Conservation (phyloP, 108 stramenopile species). For the Nitzschia inconspicua region DNA sequence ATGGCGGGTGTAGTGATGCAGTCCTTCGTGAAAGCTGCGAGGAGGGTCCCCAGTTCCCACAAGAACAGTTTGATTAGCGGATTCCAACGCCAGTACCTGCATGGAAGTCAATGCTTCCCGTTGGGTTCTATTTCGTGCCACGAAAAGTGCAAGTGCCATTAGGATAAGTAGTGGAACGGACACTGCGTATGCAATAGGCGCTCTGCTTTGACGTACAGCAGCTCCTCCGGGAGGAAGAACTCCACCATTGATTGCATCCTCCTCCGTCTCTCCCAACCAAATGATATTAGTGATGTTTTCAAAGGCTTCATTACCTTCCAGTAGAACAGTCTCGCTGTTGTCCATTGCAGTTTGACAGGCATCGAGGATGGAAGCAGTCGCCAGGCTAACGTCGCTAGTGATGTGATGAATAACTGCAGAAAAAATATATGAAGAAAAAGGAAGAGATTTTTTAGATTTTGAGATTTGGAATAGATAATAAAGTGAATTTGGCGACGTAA, state of each 20-base stretch:
- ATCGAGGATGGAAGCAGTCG: constrained; percentile 26
- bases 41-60: constrained; percentile 53
- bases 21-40: constrained; percentile 42
- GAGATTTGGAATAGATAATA: not conserved
- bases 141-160: not conserved
- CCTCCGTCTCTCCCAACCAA: constrained; percentile 25
- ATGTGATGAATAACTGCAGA: constrained; percentile 3
- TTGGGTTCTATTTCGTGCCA: not conserved
- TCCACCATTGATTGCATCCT: constrained; percentile 13
- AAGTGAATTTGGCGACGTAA: not conserved
- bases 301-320: not conserved
- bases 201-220: not conserved
- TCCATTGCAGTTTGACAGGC: constrained; percentile 31
- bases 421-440: not conserved
- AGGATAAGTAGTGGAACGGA: not conserved
- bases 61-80: constrained; percentile 1
- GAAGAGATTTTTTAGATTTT: not conserved
- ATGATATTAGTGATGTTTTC: constrained; percentile 18
- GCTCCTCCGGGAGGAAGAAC: not conserved
- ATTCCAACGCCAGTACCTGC: not conserved
- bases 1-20: constrained; percentile 42
- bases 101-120: not conserved
- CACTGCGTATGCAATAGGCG: not conserved
- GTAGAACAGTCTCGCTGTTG: not conserved
- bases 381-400: constrained; percentile 9